Evolutionary conservation across 2,329 filamentous ascomycete species (phyloP), one percentile per base, ranked within the genome.

Genomic region (Botrytis galanthina): DNA sequence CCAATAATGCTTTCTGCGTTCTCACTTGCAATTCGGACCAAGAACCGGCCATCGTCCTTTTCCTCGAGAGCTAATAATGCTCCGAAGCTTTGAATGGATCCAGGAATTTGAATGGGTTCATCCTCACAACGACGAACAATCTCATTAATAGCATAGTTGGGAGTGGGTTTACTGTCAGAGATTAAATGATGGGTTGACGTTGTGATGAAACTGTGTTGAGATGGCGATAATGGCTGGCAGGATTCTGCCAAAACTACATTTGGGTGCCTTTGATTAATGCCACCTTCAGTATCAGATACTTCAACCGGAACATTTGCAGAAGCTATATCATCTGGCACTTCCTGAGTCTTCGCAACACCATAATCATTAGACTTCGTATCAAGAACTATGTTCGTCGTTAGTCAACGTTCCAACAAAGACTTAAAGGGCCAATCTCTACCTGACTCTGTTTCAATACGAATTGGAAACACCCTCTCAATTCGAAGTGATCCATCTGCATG

Each of bases 1-100:
- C 94, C 94, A 22, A 97, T 88, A 16, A 97, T 86, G 8, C 85
- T 83, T 73, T 89, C 87, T 0, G 92, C 93, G 76, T 97, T 97
- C 81, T 97, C 93, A 82, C 92, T 97, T 18, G 90, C 92, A 37
- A 93, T 88, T 20, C 92, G 89, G 14, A 95, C 92, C 1, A 88
- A 80, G 18, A 96, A 87, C 46, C 87, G 88, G 3, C 91, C 91
- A 46, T 92, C 90, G 0, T 83, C 80, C 70, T 93, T 90, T 80
- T 95, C 92, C 71, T 90, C 88, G n/a, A 97, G 81, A 0, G 91
- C 93, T 42, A 97, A 78, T 37, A 97, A 84, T 6, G 92, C 85
- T 1, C 94, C 94, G 77, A 97, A 97, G 1, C 94, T 93, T 0
- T 94, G 94, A 1, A 73, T 54, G 1, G 72, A 48, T 32, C 63